Percentiles rank a stretch among this genome's conserved stretches.
These are phyloP conservation scores for Urostyla sp. DNA, from an alignment of 73 alveolate species.

Conservation along the genomic window DNA sequence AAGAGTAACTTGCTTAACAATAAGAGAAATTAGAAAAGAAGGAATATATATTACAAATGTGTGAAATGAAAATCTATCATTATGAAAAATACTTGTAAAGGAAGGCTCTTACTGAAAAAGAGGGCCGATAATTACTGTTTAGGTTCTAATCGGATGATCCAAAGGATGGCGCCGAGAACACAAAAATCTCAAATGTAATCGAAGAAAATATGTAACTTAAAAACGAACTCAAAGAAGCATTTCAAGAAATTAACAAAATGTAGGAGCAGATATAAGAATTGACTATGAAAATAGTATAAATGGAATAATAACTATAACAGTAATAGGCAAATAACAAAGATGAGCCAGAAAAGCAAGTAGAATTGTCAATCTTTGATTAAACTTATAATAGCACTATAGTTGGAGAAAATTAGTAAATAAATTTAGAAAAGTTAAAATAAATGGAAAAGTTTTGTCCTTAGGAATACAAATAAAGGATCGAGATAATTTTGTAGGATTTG, in stretches of 20 bases:
- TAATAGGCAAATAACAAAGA: constrained; percentile 21
- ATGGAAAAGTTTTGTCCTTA: constrained; percentile 59
- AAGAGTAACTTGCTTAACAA: constrained; percentile 17
- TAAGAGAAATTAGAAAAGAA: constrained; percentile 67
- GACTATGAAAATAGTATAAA: constrained; percentile 8
- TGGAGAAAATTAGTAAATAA: background rate
- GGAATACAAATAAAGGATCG: constrained; percentile 53
- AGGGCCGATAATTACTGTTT: constrained; percentile 47
- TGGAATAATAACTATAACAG: background rate
- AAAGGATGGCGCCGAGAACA: constrained; percentile 49
- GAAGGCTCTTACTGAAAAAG: constrained; percentile 41
- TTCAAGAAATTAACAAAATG: constrained; percentile 48
- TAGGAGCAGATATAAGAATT: constrained; percentile 8
- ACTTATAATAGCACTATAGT: constrained; percentile 37
- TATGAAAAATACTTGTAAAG: constrained; percentile 40
- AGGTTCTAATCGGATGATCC: constrained; percentile 38
- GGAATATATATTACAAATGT: constrained; percentile 61
- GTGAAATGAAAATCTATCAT: constrained; percentile 41
- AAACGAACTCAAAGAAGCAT: constrained; percentile 52
- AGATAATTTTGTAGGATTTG: constrained; percentile 15
- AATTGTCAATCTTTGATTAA: constrained; percentile 22
- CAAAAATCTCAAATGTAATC: constrained; percentile 62
- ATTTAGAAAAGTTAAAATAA: constrained; percentile 42
- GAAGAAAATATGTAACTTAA: constrained; percentile 63
- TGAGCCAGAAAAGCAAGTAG: constrained; percentile 13